Evolutionary conservation across 2,329 filamentous ascomycete species (phyloP).

Genomic region (Alternaria sp.): DNA sequence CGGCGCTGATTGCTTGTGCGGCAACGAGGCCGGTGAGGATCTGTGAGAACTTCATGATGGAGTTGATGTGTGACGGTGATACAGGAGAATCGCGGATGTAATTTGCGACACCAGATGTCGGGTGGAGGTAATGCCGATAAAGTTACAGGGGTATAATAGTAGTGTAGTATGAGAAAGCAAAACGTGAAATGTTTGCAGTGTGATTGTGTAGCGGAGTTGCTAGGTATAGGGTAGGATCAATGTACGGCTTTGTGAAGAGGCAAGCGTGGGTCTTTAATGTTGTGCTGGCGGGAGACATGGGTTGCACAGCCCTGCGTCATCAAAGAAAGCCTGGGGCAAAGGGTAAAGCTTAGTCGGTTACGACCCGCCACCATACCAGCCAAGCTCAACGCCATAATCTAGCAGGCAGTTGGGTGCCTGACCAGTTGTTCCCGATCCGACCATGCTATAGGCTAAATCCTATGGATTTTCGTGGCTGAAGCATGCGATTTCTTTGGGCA

Average conservation of each 20-base stretch:
- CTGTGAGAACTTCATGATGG: conserved; percentile 36
- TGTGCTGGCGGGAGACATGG: not conserved
- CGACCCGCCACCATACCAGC: conserved; percentile 4
- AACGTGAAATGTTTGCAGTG: not conserved
- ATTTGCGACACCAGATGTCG: conserved; percentile 6
- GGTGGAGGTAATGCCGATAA: not conserved
- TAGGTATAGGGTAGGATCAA: not conserved
- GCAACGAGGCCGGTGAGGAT: conserved; percentile 31
- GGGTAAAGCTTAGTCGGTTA: not conserved
- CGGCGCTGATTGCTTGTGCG: conserved; percentile 29
- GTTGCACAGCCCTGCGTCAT: conserved; percentile 24
- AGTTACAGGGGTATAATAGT: not conserved
- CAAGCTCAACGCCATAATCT: not conserved
- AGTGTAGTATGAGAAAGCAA: not conserved
- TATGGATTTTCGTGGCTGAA: not conserved
- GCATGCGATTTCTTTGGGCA: not conserved
- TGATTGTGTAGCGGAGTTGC: conserved; percentile 10
- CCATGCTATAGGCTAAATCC: conserved; percentile 3
- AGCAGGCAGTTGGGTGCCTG: not conserved
- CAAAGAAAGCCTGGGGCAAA: conserved; percentile 9
- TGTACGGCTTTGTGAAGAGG: not conserved
- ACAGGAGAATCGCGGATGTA: not conserved
- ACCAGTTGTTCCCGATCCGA: not conserved
- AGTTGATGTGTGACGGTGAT: conserved; percentile 10
- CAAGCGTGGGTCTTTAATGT: conserved; percentile 17